Base-by-base conservation (phyloP, 345 rosid species). In the Noccaea bulbosa region DNA sequence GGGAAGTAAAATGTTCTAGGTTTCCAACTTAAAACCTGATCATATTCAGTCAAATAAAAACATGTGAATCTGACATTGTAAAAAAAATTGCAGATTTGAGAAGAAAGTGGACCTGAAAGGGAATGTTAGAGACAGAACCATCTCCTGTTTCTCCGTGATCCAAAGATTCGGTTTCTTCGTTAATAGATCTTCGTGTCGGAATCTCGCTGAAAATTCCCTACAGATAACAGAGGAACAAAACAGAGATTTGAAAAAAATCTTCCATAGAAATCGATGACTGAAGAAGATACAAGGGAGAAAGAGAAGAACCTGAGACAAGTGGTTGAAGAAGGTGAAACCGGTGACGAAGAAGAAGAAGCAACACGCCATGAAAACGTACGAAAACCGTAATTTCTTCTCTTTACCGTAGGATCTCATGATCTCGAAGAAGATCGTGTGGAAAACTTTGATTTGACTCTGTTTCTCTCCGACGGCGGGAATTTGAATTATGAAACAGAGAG, bases 1-100 rank as follows among this genome's bases (percentile, higher is more conserved):
- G 90, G 86, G 12, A 77, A 88, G 72, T 83, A 85, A 49, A 85
- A 54, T 37, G 86, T 84, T 7, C 91, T 83, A 7, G 91, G 91
- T 61, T 44, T 77, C 93, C 93, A 90, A 70, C 97, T 90, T 77
- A 86, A 78, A 57, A 83, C 84, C 97, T 90, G 74, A 57, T 45
- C 52, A 14, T n/a, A n/a, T n/a, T n/a, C n/a, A n/a, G n/a, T n/a
- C n/a, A n/a, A n/a, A n/a, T n/a, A n/a, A n/a, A n/a, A n/a, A 16
- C 64, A 22, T 39, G 48, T 39, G 63, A 62, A 45, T 2, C 27
- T 63, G 54, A 14, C 39, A 37, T 7, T 39, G 43, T 11, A 10
- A 39, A 4, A 10, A 39, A 4, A 10, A 39, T 10, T 10, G 1
- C 11, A 39, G 43, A 11, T 16, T 38, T 52, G 12, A 27, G 30